Conservation (phyloP, 2,329 filamentous ascomycete species). For the Tolypocladium nubicola region DNA sequence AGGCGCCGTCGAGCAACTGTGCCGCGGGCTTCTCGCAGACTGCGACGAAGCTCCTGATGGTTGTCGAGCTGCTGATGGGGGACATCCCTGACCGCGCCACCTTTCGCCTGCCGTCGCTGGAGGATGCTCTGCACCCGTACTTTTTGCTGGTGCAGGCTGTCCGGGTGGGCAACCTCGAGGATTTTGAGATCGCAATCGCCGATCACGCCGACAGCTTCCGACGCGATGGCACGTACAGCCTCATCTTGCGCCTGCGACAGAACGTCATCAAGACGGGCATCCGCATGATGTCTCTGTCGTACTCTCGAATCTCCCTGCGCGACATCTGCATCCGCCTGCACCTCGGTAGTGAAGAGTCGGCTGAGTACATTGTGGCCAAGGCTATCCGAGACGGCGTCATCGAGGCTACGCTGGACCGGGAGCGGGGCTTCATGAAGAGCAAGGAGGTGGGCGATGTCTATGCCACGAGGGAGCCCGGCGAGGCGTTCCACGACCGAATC, state of each 20-base stretch:
- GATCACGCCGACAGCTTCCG: slow-evolving; percentile 77
- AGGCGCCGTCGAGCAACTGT: slow-evolving; percentile 81
- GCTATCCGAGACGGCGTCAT: slow-evolving; percentile 96
- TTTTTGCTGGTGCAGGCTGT: slow-evolving; percentile 91
- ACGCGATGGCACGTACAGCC: slow-evolving; percentile 86
- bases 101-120: slow-evolving; percentile 82
- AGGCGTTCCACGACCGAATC: slow-evolving; percentile 97
- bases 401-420: slow-evolving; percentile 86
- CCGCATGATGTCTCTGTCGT: slow-evolving; percentile 96
- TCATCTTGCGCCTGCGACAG: slow-evolving; percentile 88
- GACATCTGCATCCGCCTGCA: slow-evolving; percentile 96
- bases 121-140: slow-evolving; percentile 83
- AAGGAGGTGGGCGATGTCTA: slow-evolving; percentile 95
- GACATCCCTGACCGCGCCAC: slow-evolving; percentile 93
- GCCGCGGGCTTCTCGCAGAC: slow-evolving; percentile 93
- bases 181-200: slow-evolving; percentile 80
- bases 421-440: slow-evolving; percentile 96
- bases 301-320: slow-evolving; percentile 90
- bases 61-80: slow-evolving; percentile 95
- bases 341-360: slow-evolving; percentile 89
- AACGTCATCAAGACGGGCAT: slow-evolving; percentile 99
- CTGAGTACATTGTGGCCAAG: slow-evolving; percentile 98
- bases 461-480: slow-evolving; percentile 86
- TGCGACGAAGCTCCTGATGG: slow-evolving; percentile 89
- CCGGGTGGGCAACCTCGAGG: slow-evolving; percentile 88